Percentiles rank a stretch among this genome's conserved stretches.
These are phyloP conservation scores for Nymphaea thermarum DNA, from an alignment of 164 flowering plant genomes.

Conservation along the genomic window DNA sequence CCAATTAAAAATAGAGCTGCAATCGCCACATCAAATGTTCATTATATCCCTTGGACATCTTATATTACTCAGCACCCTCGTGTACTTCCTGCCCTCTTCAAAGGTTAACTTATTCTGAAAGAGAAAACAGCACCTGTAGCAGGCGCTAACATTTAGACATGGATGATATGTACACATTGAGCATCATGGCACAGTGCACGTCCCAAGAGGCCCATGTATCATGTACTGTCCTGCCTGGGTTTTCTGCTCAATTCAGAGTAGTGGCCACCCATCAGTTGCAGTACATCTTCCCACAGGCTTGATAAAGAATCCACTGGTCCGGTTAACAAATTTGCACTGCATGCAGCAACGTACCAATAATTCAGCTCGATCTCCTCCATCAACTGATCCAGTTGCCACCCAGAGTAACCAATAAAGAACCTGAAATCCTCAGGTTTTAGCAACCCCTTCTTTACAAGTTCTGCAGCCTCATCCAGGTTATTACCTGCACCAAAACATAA, in stretches of 20 bases:
- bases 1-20: too few species aligned
- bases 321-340: slow-evolving; percentile 56
- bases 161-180: too few species aligned
- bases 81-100: too few species aligned
- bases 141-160: too few species aligned
- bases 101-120: too few species aligned
- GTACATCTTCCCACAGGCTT: slow-evolving; percentile 75
- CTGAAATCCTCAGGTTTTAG: slow-evolving; percentile 68
- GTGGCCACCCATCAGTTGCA: slow-evolving; percentile 93
- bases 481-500: slow-evolving; percentile 64
- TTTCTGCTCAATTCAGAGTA: slow-evolving; percentile 89
- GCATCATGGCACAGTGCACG: background rate
- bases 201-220: slow-evolving; percentile 1
- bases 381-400: slow-evolving; percentile 86
- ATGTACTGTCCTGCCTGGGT: slow-evolving; percentile 58
- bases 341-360: slow-evolving; percentile 85
- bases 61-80: too few species aligned
- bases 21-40: too few species aligned
- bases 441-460: slow-evolving; percentile 55
- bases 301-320: slow-evolving; percentile 38
- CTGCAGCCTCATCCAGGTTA: slow-evolving; percentile 66
- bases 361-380: slow-evolving; percentile 74
- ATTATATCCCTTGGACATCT: too few species aligned
- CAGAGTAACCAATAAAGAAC: slow-evolving; percentile 89
- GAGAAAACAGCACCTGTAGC: too few species aligned